Evolutionary conservation across 2,329 filamentous ascomycete genomes (phyloP), one percentile per base, ranked within the genome.

Genomic region (Davidsoniella eucalypti): DNA sequence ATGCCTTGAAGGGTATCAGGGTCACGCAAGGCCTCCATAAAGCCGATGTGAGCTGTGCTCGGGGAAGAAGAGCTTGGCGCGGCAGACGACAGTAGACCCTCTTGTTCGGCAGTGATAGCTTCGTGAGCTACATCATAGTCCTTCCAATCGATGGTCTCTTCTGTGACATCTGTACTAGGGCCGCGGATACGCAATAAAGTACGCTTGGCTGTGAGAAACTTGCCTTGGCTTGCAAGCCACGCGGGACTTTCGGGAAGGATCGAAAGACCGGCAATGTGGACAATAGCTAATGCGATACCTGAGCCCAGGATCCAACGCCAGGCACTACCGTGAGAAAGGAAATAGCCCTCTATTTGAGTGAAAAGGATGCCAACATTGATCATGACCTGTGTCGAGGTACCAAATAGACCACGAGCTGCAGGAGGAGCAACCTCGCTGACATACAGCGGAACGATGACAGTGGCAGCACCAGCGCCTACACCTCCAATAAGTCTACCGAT

Each of bases 371-470:
- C 92, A 21, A 88, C 69, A 60, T 96, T 96, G 69, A 88, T 88
- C 65, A 87, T 88, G 60, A 96, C 80, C 62, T 98, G 90, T 0
- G 92, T 96, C 65, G 93, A 82, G 50, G 76, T 72, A 10, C 78
- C 78, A 60, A 94, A 96, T 55, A 94, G 78, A 4, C 87, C 88
- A 50, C 80, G 77, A 56, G 82, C 75, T 14, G 71, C 67, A 0
- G 78, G 78, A 3, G 90, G 92, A 0, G 88, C 82, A 23, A 95
- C 76, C 64, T 98, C 92, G 43, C 87, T 88, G 57, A 98, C 87
- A 68, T 94, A 98, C 17, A 98, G 76, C 0, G 92, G 92, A 2
- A 93, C 87, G 36, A 95, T 85, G 17, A 98, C 92, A 2, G 92
- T 90, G 1, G 87, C 78, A 2, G 87, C 86, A 18, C 92, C 92